Evolutionary conservation across 805 yeast species (phyloP), one percentile per base, ranked within the genome.

Genomic region (Sugiyamaella boreocaroliniensis): DNA sequence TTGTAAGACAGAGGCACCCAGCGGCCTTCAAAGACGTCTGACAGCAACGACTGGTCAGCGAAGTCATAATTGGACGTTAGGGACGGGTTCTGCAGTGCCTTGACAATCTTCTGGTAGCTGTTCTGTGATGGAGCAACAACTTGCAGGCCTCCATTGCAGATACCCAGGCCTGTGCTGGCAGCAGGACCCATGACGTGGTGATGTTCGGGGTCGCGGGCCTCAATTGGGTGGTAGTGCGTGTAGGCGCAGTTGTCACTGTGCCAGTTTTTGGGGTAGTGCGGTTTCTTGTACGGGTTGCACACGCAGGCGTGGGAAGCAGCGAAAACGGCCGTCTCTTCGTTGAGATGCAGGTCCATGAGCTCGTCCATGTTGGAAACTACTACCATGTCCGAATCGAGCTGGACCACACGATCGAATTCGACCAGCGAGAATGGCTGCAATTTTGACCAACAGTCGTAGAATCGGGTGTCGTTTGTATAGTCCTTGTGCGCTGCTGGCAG

Each of bases 301-400:
- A 79, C 81, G 64, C 85, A 80, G 2, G 85, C 84, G 57, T 80
- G 80, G 10, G 77, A 63, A 0, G 84, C 83, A 0, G 83, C 85
- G 65, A 81, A 79, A 3, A 69, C 74, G 4, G 61, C 59, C 1
- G 61, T 60, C 9, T 61, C 57, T 2, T 61, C 63, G 48, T 67
- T 60, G 47, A 80, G 62, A 9, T 71, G 71, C 16, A 78, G 47
- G 7, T 74, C 76, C 76, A 81, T 76, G 43, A 81, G 65, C 59
- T 80, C 85, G 63, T 81, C 85, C 80, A 81, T 78, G 59, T 80
- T 80, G 51, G 69, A 67, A 8, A 77, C 52, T 1, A 80, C 80
- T 29, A 79, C 67, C 85, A 81, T 81, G 64, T 81, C 86, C 15
- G 79, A 73, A 59, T 81, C 86, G 52, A 81, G 67, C 57, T 75